A percentile compares a stretch with the other conserved stretches of the same genome.
phyloP scores from a whole-genome alignment of 768 basidiomycete genomes.

The Gymnopilus dilepis region DNA sequence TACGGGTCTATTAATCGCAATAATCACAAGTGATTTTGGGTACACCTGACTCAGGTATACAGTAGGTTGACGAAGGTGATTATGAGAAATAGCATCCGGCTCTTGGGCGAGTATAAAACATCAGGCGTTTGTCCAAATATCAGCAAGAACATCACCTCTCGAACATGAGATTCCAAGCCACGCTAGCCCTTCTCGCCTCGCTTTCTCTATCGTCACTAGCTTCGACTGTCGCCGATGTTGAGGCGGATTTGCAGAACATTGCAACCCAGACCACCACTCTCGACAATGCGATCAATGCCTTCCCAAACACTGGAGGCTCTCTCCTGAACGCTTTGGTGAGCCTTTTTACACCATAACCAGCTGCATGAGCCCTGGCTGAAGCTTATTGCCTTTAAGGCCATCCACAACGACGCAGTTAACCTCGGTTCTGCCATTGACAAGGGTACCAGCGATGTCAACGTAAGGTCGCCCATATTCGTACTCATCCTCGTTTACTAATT shows the following conservation, averaged over 20 bases:
- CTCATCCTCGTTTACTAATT: background rate
- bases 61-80: background rate
- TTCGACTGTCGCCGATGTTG: conserved; percentile 32
- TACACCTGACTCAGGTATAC: background rate
- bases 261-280: conserved; percentile 32
- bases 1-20: background rate
- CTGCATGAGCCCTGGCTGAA: background rate
- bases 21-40: background rate
- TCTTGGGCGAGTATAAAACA: background rate
- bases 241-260: conserved; percentile 35
- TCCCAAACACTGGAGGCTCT: conserved; percentile 31
- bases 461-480: conserved; percentile 8
- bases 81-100: background rate
- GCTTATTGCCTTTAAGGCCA: background rate
- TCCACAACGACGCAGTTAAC: conserved; percentile 18
- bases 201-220: conserved; percentile 31
- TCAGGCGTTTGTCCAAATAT: background rate
- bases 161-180: conserved; percentile 33
- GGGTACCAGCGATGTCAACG: conserved; percentile 34
- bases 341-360: background rate
- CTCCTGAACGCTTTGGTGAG: conserved; percentile 33
- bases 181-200: conserved; percentile 31
- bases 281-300: conserved; percentile 35
- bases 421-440: conserved; percentile 28
- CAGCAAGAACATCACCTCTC: background rate